These are phyloP conservation scores for Trametes meyenii DNA, from an alignment of 768 basidiomycete genomes.

Conservation along the genomic window DNA sequence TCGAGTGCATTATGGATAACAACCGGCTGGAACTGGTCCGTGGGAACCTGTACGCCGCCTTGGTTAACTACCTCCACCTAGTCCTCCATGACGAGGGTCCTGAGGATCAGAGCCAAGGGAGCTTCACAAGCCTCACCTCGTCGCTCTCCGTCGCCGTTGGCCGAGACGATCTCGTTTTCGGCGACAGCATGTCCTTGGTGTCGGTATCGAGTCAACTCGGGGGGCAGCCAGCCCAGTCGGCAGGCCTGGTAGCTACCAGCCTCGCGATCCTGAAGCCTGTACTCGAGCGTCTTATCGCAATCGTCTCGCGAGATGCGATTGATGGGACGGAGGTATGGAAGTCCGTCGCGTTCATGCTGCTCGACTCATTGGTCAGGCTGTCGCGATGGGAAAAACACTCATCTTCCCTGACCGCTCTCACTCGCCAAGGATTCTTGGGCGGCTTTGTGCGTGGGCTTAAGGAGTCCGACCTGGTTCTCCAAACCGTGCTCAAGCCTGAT, in stretches of 20 bases:
- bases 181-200: conserved; percentile 38
- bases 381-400: conserved; percentile 73
- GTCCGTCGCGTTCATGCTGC: conserved; percentile 89
- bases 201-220: conserved; percentile 15
- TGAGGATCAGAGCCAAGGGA: not conserved
- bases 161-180: conserved; percentile 44
- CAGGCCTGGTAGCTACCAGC: conserved; percentile 60
- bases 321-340: conserved; percentile 98
- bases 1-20: conserved; percentile 76
- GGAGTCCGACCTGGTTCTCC: conserved; percentile 75
- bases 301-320: conserved; percentile 86
- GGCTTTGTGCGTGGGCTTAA: conserved; percentile 86
- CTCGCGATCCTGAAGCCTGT: conserved; percentile 65
- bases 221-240: conserved; percentile 1
- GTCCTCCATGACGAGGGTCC: conserved; percentile 35
- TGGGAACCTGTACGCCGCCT: conserved; percentile 91
- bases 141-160: conserved; percentile 27
- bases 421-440: conserved; percentile 73
- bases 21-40: conserved; percentile 84
- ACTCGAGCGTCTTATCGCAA: conserved; percentile 71
- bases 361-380: conserved; percentile 79
- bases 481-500: conserved; percentile 82
- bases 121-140: conserved; percentile 16
- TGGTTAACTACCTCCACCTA: conserved; percentile 91
- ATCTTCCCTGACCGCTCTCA: conserved; percentile 56